A percentile compares a stretch with the other conserved stretches of the same genome.
Evolutionary conservation across 1,284 basidiomycete genomes (phyloP).

Genomic region (Fistulinella staudtii): DNA sequence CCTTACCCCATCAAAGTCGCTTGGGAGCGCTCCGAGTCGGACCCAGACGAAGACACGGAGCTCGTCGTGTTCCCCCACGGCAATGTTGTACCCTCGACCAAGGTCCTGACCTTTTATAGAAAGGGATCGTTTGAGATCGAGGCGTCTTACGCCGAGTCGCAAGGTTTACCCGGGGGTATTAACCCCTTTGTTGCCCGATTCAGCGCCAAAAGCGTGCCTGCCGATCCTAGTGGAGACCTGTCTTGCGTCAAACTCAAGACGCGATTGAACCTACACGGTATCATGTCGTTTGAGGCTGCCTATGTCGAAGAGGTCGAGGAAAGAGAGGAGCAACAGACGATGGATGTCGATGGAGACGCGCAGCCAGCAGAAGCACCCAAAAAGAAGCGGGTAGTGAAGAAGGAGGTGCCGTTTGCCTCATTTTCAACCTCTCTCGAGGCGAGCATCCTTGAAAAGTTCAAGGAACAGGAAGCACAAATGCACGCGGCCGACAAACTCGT

Average conservation of each 20-base stretch:
- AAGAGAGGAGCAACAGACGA: slow-evolving; percentile 61
- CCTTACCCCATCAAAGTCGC: slow-evolving; percentile 84
- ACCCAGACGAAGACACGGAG: slow-evolving; percentile 85
- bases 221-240: slow-evolving; percentile 65
- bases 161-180: slow-evolving; percentile 66
- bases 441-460: slow-evolving; percentile 57
- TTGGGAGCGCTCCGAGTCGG: slow-evolving; percentile 73
- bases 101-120: slow-evolving; percentile 92
- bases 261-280: slow-evolving; percentile 79
- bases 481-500: slow-evolving; percentile 89
- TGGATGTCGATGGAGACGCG: slow-evolving; percentile 65
- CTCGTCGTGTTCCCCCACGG: slow-evolving; percentile 82
- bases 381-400: slow-evolving; percentile 81
- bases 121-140: slow-evolving; percentile 83
- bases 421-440: slow-evolving; percentile 63
- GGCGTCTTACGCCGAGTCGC: slow-evolving; percentile 73
- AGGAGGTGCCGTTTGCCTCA: slow-evolving; percentile 74
- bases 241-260: slow-evolving; percentile 87
- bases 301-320: slow-evolving; percentile 84
- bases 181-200: slow-evolving; percentile 83
- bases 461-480: slow-evolving; percentile 85
- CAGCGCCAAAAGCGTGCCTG: slow-evolving; percentile 75
- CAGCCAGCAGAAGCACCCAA: slow-evolving; percentile 49
- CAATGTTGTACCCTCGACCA: slow-evolving; percentile 86
- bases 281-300: slow-evolving; percentile 80